A percentile compares a stretch with the other conserved stretches of the same genome.
These are phyloP conservation scores for Mallotus japonicus DNA, from an alignment of 441 rosid genomes.

Conservation along the genomic window DNA sequence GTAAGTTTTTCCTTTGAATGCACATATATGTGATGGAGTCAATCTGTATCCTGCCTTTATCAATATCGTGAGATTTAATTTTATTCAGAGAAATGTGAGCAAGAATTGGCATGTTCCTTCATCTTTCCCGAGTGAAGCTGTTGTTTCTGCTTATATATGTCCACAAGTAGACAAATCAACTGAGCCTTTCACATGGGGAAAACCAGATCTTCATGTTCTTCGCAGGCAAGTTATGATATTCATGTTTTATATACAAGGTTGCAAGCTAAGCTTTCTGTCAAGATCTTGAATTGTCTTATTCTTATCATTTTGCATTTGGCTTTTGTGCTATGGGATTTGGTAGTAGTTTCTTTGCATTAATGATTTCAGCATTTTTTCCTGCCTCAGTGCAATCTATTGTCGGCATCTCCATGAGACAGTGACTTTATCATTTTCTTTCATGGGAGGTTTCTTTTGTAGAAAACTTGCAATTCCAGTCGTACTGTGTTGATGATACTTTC, in stretches of 20 bases:
- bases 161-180: conserved; percentile 96
- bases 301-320: not conserved
- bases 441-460: not conserved
- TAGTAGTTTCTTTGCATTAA: not conserved
- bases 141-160: conserved; percentile 66
- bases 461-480: not conserved
- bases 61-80: conserved; percentile 10
- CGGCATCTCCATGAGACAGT: not conserved
- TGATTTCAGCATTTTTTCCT: not conserved
- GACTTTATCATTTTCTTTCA: not conserved
- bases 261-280: not conserved
- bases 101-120: conserved; percentile 95
- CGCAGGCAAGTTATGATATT: conserved; percentile 55
- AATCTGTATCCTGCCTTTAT: conserved; percentile 13
- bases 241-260: not conserved
- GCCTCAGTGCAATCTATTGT: not conserved
- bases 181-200: conserved; percentile 93
- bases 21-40: conserved; percentile 1
- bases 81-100: conserved; percentile 87
- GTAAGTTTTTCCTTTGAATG: conserved; percentile 11
- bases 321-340: not conserved
- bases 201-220: conserved; percentile 77
- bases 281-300: not conserved
- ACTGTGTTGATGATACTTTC: not conserved
- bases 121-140: conserved; percentile 87